Base-by-base conservation (phyloP, 2,329 filamentous ascomycete genomes). In the Colletotrichum liaoningense region DNA sequence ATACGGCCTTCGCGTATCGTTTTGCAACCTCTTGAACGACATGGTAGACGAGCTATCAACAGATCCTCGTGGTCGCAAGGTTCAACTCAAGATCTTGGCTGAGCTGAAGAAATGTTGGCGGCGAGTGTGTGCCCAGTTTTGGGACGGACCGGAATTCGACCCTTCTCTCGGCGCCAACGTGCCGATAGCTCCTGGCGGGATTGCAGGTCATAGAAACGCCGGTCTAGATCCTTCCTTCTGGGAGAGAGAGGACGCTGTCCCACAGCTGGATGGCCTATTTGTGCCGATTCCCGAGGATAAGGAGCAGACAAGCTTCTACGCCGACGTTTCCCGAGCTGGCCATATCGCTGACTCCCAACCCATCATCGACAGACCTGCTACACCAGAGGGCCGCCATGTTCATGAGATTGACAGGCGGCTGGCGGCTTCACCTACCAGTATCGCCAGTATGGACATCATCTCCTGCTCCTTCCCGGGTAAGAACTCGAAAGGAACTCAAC, bases 51-150 rank as follows among this genome's bases (percentile, higher is more conserved):
- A 92, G 72, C 79, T 92, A 9, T 84, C 85, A 0, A 81, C 85
- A 55, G 84, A 88, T 22, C 77, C 80, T 2, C 79, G 80, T 46
- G 83, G 81, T 26, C 82, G 84, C 16, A 90, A 89, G 75, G 87
- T 89, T 2, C 89, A 89, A 63, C 78, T 97, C 72, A 98, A 98
- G 82, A 97, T 98, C 76, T 87, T 99, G 46, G 92, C 93, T 35
- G 97, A 99, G 82, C 86, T 99, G 75, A 99, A 99, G 82, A 97
- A 98, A 81, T 98, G 97, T 80, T 99, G 97, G 97, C 92, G 95
- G 81, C 90, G 95, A 64, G 94, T 97, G 24, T 98, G 95, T 80
- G 92, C 93, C 0, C 85, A 95, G 68, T 98, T 95, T 80, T 99
- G 97, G 96, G 94, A 97, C 75, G 89, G 89, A 0, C 86, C 91